These are phyloP conservation scores for Paraconiothyrium sp. DNA, from an alignment of 2,329 filamentous ascomycete species.

Conservation along the genomic window DNA sequence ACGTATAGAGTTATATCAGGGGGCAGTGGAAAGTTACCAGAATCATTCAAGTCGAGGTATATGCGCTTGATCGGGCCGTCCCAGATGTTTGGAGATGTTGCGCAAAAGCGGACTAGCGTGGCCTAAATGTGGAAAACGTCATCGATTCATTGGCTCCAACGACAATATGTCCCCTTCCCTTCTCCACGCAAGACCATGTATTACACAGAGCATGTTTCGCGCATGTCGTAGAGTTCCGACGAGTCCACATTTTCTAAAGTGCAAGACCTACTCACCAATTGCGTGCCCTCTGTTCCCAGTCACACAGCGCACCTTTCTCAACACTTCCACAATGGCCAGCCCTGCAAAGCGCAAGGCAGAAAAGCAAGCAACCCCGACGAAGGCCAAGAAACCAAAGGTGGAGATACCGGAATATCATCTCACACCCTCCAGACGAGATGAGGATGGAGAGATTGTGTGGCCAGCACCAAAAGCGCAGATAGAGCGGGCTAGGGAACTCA, in stretches of 20 bases:
- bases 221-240: neutral
- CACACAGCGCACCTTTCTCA: slow-evolving; percentile 19
- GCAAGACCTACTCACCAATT: neutral
- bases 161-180: neutral
- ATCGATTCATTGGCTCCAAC: slow-evolving; percentile 1
- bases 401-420: slow-evolving; percentile 45
- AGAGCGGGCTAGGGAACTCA: slow-evolving; percentile 63
- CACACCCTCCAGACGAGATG: slow-evolving; percentile 36
- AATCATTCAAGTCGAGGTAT: neutral
- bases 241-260: neutral
- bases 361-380: slow-evolving; percentile 23
- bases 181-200: neutral
- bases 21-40: neutral
- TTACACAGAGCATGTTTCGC: neutral
- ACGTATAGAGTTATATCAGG: neutral
- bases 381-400: slow-evolving; percentile 38
- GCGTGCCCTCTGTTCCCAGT: neutral
- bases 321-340: slow-evolving; percentile 30
- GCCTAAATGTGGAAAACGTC: neutral
- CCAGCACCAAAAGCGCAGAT: slow-evolving; percentile 68
- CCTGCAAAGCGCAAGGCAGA: slow-evolving; percentile 43
- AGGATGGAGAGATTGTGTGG: slow-evolving; percentile 64
- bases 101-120: neutral
- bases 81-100: neutral
- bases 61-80: neutral